These are phyloP conservation scores for Choiromyces venosus DNA, from an alignment of 495 filamentous ascomycete genomes.

Conservation along the genomic window DNA sequence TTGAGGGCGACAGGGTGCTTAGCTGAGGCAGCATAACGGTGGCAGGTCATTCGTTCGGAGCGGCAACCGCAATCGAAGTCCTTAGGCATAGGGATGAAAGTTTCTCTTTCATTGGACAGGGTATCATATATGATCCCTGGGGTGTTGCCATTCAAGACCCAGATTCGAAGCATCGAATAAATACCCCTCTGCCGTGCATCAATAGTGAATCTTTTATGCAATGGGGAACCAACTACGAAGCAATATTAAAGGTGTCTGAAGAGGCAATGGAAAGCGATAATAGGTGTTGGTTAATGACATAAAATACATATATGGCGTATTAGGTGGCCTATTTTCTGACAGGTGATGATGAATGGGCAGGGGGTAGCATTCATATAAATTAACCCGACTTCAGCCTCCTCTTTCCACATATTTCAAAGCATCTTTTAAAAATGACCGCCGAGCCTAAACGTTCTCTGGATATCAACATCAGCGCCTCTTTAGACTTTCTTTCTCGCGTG, in stretches of 20 bases:
- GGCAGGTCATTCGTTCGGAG: constrained; percentile 15
- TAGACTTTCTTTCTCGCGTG: constrained; percentile 49
- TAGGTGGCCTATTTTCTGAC: background rate
- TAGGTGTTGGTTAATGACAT: constrained; percentile 54
- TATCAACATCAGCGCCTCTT: constrained; percentile 52
- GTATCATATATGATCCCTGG: constrained; percentile 58
- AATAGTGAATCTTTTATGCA: constrained; percentile 60
- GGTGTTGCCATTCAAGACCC: constrained; percentile 47
- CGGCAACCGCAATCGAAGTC: constrained; percentile 17
- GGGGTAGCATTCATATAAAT: constrained; percentile 53
- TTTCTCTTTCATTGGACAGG: constrained; percentile 52
- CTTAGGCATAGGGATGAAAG: constrained; percentile 47
- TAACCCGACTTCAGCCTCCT: constrained; percentile 58
- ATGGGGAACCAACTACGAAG: constrained; percentile 55
- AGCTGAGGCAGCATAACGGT: constrained; percentile 16
- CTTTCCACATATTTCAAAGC: constrained; percentile 52
- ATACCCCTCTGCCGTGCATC: constrained; percentile 52
- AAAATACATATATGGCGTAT: constrained; percentile 39
- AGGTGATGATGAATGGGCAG: background rate
- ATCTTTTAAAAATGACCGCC: constrained; percentile 55
- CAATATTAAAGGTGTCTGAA: constrained; percentile 49
- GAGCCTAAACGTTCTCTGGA: constrained; percentile 54
- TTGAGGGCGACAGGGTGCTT: too few species aligned
- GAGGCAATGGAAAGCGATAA: constrained; percentile 50
- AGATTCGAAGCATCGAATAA: constrained; percentile 45